These are phyloP conservation scores for Secale cereale DNA, from an alignment of 176 grass and related monocot genomes.

Conservation along the genomic window DNA sequence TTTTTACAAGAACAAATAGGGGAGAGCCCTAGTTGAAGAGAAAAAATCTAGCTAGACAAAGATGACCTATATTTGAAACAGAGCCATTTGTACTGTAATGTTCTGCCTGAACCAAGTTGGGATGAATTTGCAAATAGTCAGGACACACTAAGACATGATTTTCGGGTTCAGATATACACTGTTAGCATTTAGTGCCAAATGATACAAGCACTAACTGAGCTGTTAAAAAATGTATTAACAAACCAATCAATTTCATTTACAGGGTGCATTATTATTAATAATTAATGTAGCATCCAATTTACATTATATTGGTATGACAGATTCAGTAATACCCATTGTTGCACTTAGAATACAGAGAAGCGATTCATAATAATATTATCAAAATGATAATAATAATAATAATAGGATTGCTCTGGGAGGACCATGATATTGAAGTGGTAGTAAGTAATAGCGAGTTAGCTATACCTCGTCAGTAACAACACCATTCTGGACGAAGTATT, in stretches of 20 bases:
- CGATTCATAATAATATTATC: not conserved
- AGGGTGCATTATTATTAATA: not conserved
- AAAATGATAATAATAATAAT: not conserved
- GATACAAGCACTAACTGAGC: not conserved
- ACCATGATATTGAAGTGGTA: not conserved
- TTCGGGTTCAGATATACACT: not conserved
- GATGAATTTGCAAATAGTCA: not conserved
- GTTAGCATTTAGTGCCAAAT: not conserved
- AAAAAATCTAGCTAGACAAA: slow-evolving; percentile 6
- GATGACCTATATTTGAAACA: not conserved
- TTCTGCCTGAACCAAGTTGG: not conserved
- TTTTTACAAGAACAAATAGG: not conserved
- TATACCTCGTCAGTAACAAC: slow-evolving; percentile 93
- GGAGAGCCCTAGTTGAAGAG: not conserved
- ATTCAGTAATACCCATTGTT: not conserved
- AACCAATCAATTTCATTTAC: not conserved
- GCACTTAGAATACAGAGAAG: not conserved
- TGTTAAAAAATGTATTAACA: not conserved
- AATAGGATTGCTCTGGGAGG: not conserved
- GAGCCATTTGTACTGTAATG: not conserved
- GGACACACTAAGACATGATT: not conserved
- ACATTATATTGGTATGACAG: not conserved
- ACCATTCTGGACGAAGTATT: slow-evolving; percentile 77
- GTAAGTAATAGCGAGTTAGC: slow-evolving; percentile 3
- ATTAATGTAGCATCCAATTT: not conserved